Evolutionary conservation across 345 rosid genomes (phyloP).

Genomic region (Trapa incisa): DNA sequence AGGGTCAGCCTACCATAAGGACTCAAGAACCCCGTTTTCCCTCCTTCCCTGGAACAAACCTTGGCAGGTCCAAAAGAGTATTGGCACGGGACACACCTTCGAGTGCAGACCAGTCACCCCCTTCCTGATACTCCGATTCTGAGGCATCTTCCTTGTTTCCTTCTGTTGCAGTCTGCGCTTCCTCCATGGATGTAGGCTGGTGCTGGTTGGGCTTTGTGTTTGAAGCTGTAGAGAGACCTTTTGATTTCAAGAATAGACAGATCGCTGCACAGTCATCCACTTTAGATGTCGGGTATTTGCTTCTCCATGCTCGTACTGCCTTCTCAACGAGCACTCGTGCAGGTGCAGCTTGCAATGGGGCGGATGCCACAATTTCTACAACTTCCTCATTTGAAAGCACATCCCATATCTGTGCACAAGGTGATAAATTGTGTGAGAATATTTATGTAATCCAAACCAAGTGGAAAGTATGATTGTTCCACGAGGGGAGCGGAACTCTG

Average conservation of each 20-base stretch:
- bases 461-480: background rate
- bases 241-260: slow-evolving; percentile 68
- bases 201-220: slow-evolving; percentile 21
- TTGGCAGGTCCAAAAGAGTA: slow-evolving; percentile 68
- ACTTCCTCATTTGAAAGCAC: slow-evolving; percentile 85
- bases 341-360: slow-evolving; percentile 50
- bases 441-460: background rate
- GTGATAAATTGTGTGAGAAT: background rate
- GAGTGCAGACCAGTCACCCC: slow-evolving; percentile 72
- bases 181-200: slow-evolving; percentile 11
- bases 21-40: slow-evolving; percentile 11
- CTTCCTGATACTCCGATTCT: slow-evolving; percentile 33
- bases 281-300: slow-evolving; percentile 84
- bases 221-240: slow-evolving; percentile 33
- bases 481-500: no score
- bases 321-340: slow-evolving; percentile 75
- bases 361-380: slow-evolving; percentile 68
- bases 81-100: slow-evolving; percentile 94
- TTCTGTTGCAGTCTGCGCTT: background rate
- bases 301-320: slow-evolving; percentile 87
- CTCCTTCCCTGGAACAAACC: slow-evolving; percentile 56
- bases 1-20: background rate
- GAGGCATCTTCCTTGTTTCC: slow-evolving; percentile 10
- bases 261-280: slow-evolving; percentile 95
- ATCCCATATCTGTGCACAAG: slow-evolving; percentile 67